Evolutionary conservation across 2,329 filamentous ascomycete species (phyloP), one percentile per base, ranked within the genome.

Genomic region (Penicillium sp.): DNA sequence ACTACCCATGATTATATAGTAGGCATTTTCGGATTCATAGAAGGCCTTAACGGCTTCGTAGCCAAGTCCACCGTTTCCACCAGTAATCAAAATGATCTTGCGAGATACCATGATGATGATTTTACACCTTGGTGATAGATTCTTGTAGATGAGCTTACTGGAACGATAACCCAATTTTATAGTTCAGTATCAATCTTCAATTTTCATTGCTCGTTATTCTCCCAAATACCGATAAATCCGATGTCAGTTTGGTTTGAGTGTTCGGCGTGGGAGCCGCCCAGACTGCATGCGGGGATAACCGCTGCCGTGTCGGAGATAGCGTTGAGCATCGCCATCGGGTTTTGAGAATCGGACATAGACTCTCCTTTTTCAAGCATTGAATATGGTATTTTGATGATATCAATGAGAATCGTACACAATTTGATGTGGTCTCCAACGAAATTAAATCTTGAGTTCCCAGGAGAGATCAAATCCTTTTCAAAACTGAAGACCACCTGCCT

Each of bases 31-130:
- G 3, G 56, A 52, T 30, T 57, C 40, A 6, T 53, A 26, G n/a
- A 65, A 40, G 2, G 61, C 63, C n/a, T 65, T 63, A 2, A 63
- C 63, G 3, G 61, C 58, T n/a, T 65, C 63, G 46, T 61, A 59
- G 30, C 63, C 63, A 33, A 65, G 37, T 5, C 63, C 63, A 51
- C 58, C 42, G 25, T 65, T 65, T 14, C 58, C 63, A n/a, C 63
- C 63, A 4, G 61, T 64, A 13, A 64, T 22, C 16, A 59, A 10
- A 4, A 63, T 35, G 26, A 61, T 57, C 26, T 59, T 59, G 22
- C 16, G 48, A 16, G 55, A 38, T 2, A 59, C 33, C 63, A 63
- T 55, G 33, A 19, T 63, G 42, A 38, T 51, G 45, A 22, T 13
- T 30, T 49, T 22, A 22, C 1, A 22, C 6, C 25, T 46, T 28